These are phyloP conservation scores for Candida sakaeoensis DNA, from an alignment of 805 yeast species.

Conservation along the genomic window DNA sequence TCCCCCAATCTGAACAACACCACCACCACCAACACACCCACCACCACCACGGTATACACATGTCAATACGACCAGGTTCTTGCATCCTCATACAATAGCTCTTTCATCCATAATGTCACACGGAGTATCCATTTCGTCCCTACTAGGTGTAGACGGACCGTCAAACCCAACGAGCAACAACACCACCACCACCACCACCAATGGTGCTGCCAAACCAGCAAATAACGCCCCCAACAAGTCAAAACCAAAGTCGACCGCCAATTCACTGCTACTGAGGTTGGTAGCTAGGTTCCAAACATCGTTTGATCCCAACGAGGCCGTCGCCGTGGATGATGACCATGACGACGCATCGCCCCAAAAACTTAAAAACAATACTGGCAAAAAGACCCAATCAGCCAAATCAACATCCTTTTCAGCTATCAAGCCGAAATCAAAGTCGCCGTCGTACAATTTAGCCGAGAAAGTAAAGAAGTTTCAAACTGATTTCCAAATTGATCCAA, in stretches of 20 bases:
- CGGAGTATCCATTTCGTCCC: slow-evolving; percentile 26
- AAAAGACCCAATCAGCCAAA: not conserved
- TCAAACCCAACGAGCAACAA: slow-evolving; percentile 10
- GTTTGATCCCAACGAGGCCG: slow-evolving; percentile 13
- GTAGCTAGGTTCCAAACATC: slow-evolving; percentile 33
- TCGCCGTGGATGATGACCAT: slow-evolving; percentile 3
- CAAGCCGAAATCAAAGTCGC: slow-evolving; percentile 8
- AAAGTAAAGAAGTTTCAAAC: slow-evolving; percentile 32
- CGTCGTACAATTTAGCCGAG: slow-evolving; percentile 14
- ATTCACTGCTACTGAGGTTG: slow-evolving; percentile 15
- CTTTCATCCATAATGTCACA: slow-evolving; percentile 18
- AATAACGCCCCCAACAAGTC: not conserved
- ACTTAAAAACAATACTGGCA: not conserved
- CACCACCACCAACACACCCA: not conserved
- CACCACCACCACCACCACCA: not conserved
- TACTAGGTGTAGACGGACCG: slow-evolving; percentile 17
- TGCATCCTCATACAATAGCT: not conserved
- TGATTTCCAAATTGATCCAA: slow-evolving; percentile 18
- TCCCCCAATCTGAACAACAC: not conserved
- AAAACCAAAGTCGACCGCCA: not conserved
- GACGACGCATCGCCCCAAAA: not conserved
- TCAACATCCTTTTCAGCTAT: not conserved
- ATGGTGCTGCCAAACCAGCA: not conserved
- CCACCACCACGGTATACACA: not conserved
- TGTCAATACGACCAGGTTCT: not conserved